A percentile compares a stretch with the other conserved stretches of the same genome.
phyloP scores from a whole-genome alignment of 345 rosid species.

The Raphanus sativus region DNA sequence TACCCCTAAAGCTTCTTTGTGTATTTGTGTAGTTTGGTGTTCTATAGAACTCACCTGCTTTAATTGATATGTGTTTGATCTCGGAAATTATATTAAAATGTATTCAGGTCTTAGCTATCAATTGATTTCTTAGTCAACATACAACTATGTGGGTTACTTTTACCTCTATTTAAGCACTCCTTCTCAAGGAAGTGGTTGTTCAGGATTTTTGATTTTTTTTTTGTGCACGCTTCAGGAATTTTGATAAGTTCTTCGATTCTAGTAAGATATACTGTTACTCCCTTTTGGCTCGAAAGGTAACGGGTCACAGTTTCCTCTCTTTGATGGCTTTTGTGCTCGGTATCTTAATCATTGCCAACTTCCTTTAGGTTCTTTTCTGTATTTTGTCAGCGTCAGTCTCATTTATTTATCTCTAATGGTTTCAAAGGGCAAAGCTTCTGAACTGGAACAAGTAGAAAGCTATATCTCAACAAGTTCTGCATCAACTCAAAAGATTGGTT shows the following conservation, averaged over 20 bases:
- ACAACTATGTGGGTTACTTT: background rate
- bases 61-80: background rate
- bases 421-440: slow-evolving; percentile 39
- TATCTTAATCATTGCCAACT: slow-evolving; percentile 5
- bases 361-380: slow-evolving; percentile 6
- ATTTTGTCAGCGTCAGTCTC: background rate
- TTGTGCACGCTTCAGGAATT: background rate
- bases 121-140: background rate
- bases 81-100: slow-evolving; percentile 14
- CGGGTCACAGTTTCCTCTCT: background rate
- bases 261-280: background rate
- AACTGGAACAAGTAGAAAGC: slow-evolving; percentile 45
- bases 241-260: background rate
- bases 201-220: no score
- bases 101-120: slow-evolving; percentile 2
- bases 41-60: slow-evolving; percentile 8
- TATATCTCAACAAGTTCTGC: slow-evolving; percentile 38
- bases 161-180: slow-evolving; percentile 2
- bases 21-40: slow-evolving; percentile 19
- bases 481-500: slow-evolving; percentile 43
- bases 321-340: slow-evolving; percentile 4
- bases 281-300: slow-evolving; percentile 7
- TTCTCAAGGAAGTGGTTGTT: background rate
- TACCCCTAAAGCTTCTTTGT: background rate
- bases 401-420: slow-evolving; percentile 30